phyloP scores from a whole-genome alignment of 1,284 basidiomycete genomes.

The Puccinia novopanici region DNA sequence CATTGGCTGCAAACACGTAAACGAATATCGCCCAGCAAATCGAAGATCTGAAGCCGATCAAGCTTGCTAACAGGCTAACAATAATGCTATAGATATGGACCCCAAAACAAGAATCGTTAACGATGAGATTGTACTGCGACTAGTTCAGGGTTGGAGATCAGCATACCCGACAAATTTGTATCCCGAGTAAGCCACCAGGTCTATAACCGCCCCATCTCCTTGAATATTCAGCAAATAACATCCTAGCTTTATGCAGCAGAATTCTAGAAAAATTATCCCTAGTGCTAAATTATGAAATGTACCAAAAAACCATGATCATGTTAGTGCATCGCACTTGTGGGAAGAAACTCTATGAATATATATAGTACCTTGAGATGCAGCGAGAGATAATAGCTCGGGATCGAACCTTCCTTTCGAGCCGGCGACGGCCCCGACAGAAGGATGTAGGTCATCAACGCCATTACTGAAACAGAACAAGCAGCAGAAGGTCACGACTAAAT shows the following conservation, averaged over 20 bases:
- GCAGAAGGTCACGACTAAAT: not conserved
- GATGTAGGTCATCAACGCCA: constrained; percentile 95
- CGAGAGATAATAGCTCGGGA: constrained; percentile 84
- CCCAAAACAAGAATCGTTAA: not conserved
- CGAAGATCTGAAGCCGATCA: constrained; percentile 67
- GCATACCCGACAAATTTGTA: constrained; percentile 94
- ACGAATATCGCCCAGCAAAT: constrained; percentile 74
- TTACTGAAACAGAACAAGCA: constrained; percentile 65
- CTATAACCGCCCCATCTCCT: constrained; percentile 69
- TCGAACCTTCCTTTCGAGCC: constrained; percentile 82
- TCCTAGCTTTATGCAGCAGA: constrained; percentile 81
- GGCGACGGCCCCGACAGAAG: constrained; percentile 75
- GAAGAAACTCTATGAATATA: constrained; percentile 55
- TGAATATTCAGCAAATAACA: constrained; percentile 87
- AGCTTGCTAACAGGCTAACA: constrained; percentile 67
- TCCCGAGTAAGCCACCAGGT: constrained; percentile 74
- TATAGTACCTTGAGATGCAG: constrained; percentile 76
- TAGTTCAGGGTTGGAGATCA: not conserved
- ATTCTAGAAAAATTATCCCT: constrained; percentile 74
- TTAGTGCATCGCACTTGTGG: not conserved
- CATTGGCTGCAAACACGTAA: constrained; percentile 84
- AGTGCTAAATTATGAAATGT: constrained; percentile 32
- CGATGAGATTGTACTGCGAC: not conserved
- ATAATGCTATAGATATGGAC: constrained; percentile 67
- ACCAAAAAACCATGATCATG: not conserved